Evolutionary conservation across 78 protist genomes (phyloP).

Genomic region (Ministeria vibrans): DNA sequence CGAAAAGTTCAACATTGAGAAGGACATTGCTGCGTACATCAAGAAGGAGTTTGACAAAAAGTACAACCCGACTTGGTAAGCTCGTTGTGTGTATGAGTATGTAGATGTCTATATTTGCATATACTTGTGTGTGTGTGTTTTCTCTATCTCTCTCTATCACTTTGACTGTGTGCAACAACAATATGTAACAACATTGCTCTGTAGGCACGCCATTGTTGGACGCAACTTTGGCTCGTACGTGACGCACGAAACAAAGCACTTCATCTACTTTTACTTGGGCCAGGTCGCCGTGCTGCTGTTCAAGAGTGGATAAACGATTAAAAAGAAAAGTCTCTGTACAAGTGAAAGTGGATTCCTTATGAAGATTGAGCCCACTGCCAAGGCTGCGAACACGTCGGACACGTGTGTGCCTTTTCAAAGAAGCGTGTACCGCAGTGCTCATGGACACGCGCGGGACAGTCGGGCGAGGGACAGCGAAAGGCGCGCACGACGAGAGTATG

Average conservation of each 20-base stretch:
- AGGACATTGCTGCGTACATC: slow-evolving; percentile 95
- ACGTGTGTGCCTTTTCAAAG: too few species aligned
- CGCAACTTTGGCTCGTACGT: slow-evolving; percentile 97
- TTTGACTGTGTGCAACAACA: too few species aligned
- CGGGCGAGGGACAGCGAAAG: too few species aligned
- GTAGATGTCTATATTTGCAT: background rate
- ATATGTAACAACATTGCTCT: too few species aligned
- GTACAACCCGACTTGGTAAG: slow-evolving; percentile 97
- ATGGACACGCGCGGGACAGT: too few species aligned
- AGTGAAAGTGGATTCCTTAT: too few species aligned
- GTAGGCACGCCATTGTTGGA: slow-evolving; percentile 95
- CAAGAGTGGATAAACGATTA: slow-evolving; percentile 76
- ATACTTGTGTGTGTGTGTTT: background rate
- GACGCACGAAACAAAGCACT: slow-evolving; percentile 97
- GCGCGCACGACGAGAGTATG: too few species aligned
- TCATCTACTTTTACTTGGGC: slow-evolving; percentile 95
- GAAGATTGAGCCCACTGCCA: too few species aligned
- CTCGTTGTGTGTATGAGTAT: slow-evolving; percentile 45
- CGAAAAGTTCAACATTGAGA: slow-evolving; percentile 90
- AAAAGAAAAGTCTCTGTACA: too few species aligned
- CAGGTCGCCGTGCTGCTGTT: slow-evolving; percentile 86
- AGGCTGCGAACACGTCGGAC: too few species aligned
- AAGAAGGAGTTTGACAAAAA: slow-evolving; percentile 96
- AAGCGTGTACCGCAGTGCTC: too few species aligned
- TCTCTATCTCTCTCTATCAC: background rate